Evolutionary conservation across 441 rosid genomes (phyloP).

Genomic region (Cnidoscolus chayamansa): DNA sequence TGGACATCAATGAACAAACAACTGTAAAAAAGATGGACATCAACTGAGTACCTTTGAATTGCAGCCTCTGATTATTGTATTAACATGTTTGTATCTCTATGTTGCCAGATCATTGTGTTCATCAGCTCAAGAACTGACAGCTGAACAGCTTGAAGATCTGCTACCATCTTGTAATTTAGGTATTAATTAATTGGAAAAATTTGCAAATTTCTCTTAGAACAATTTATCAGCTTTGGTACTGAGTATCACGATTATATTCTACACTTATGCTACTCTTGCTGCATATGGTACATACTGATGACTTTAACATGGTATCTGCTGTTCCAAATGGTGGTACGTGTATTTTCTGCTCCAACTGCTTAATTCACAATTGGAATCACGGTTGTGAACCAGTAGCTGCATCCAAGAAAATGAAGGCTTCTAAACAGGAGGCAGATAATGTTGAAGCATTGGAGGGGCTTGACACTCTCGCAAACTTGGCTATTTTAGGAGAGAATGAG

Average conservation of each 20-base stretch:
- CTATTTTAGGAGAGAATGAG: slow-evolving; percentile 66
- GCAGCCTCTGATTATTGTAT: background rate
- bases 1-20: background rate
- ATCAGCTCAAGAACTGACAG: slow-evolving; percentile 51
- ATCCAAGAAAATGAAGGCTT: slow-evolving; percentile 53
- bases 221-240: background rate
- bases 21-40: background rate
- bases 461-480: slow-evolving; percentile 86
- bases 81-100: slow-evolving; percentile 15
- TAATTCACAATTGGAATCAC: slow-evolving; percentile 20
- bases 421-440: slow-evolving; percentile 42
- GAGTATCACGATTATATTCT: slow-evolving; percentile 5
- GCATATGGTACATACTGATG: slow-evolving; percentile 2
- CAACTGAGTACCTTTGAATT: slow-evolving; percentile 4
- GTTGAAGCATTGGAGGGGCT: slow-evolving; percentile 66
- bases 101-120: slow-evolving; percentile 58
- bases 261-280: slow-evolving; percentile 1
- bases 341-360: slow-evolving; percentile 18
- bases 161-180: slow-evolving; percentile 50
- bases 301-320: slow-evolving; percentile 12
- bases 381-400: slow-evolving; percentile 36
- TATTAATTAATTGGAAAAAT: slow-evolving; percentile 29
- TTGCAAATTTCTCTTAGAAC: slow-evolving; percentile 6
- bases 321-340: slow-evolving; percentile 16
- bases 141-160: slow-evolving; percentile 61